Evolutionary conservation across 306 rosid species (phyloP).

Genomic region (Purshia tridentata): DNA sequence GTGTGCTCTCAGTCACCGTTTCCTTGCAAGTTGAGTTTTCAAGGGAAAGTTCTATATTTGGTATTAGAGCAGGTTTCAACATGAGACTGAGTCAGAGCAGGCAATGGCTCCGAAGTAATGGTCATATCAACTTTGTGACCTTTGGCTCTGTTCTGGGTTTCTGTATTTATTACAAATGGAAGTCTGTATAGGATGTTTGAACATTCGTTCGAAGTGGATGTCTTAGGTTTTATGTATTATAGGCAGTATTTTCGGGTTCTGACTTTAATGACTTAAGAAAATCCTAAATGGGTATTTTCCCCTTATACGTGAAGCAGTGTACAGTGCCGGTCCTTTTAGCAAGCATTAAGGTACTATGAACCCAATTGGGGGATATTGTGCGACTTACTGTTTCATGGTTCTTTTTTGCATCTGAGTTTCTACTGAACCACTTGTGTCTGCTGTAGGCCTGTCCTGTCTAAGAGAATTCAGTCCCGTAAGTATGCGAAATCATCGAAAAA

Average conservation of each 20-base stretch:
- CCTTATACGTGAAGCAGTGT: not conserved
- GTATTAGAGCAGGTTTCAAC: not conserved
- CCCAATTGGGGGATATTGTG: not conserved
- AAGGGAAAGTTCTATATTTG: not conserved
- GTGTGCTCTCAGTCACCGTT: not conserved
- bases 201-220: not conserved
- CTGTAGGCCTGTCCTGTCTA: conserved; percentile 53
- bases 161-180: not conserved
- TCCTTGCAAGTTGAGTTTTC: not conserved
- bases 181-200: not conserved
- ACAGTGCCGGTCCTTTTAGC: not conserved
- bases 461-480: conserved; percentile 41
- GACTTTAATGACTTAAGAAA: not conserved
- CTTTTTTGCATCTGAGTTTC: conserved; percentile 3
- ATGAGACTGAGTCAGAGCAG: not conserved
- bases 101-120: too few species aligned
- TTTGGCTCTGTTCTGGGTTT: not conserved
- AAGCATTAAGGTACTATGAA: not conserved
- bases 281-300: not conserved
- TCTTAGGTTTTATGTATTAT: conserved; percentile 1
- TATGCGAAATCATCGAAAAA: conserved; percentile 49
- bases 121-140: not conserved
- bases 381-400: conserved; percentile 8
- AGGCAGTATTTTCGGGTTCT: not conserved
- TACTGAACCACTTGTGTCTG: conserved; percentile 17